phyloP scores from a whole-genome alignment of 441 rosid genomes.

The Geranium incanum region DNA sequence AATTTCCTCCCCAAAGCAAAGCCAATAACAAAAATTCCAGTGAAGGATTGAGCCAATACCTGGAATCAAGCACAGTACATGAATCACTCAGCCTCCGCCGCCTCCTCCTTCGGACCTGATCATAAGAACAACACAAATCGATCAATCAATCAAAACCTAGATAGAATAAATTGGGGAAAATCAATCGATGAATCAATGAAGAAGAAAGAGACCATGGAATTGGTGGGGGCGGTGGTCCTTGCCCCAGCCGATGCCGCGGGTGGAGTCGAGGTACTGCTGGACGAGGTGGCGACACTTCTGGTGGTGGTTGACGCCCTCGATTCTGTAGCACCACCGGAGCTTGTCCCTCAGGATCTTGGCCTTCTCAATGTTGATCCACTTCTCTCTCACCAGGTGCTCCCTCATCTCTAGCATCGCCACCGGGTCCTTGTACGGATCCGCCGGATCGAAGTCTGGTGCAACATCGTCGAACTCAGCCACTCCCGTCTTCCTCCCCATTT shows the following conservation, averaged over 20 bases:
- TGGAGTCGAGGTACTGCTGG: slow-evolving; percentile 75
- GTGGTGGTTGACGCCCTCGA: slow-evolving; percentile 89
- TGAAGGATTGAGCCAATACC: neutral
- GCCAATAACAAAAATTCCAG: neutral
- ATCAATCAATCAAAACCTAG: neutral
- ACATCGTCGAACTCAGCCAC: slow-evolving; percentile 69
- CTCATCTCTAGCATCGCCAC: slow-evolving; percentile 96
- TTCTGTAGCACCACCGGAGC: slow-evolving; percentile 87
- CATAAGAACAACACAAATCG: neutral
- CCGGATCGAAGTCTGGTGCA: slow-evolving; percentile 91
- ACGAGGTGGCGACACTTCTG: slow-evolving; percentile 96
- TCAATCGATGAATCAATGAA: neutral
- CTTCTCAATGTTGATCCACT: slow-evolving; percentile 96
- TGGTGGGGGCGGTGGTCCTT: slow-evolving; percentile 87
- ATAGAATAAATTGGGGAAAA: neutral
- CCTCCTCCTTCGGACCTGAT: neutral
- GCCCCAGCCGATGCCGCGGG: slow-evolving; percentile 98
- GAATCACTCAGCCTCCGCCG: neutral
- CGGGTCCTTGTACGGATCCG: slow-evolving; percentile 82
- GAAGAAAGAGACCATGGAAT: slow-evolving; percentile 52
- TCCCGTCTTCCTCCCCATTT: slow-evolving; percentile 91
- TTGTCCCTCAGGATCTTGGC: slow-evolving; percentile 88
- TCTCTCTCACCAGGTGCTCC: slow-evolving; percentile 87
- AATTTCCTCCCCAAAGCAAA: neutral
- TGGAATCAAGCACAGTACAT: neutral